phyloP scores from a whole-genome alignment of 2,329 filamentous ascomycete species.

The Cladosporium colombiae region DNA sequence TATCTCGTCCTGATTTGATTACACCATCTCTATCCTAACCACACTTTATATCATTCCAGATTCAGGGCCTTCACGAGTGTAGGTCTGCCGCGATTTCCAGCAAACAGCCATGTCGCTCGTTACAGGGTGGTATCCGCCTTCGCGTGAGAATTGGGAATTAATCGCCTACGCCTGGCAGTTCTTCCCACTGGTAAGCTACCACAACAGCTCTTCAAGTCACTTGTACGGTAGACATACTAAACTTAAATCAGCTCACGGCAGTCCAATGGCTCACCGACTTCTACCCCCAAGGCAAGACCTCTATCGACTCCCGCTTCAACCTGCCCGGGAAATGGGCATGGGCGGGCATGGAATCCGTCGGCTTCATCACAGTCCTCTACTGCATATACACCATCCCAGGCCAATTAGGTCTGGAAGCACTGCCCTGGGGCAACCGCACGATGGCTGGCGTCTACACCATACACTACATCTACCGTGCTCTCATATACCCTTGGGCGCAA shows the following conservation, averaged over 20 bases:
- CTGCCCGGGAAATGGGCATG: conserved; percentile 86
- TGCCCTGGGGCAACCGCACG: conserved; percentile 78
- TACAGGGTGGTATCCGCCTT: conserved; percentile 49
- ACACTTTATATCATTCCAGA: neutral
- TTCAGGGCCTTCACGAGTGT: neutral
- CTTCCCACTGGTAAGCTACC: conserved; percentile 50
- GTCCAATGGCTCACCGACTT: conserved; percentile 75
- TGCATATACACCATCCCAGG: conserved; percentile 69
- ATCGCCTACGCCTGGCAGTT: conserved; percentile 49
- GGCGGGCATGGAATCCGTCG: conserved; percentile 83
- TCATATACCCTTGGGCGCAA: conserved; percentile 76
- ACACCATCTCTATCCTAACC: neutral
- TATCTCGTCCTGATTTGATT: neutral
- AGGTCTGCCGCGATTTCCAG: neutral
- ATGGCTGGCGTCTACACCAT: conserved; percentile 72
- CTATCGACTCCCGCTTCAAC: conserved; percentile 71
- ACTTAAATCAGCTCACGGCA: conserved; percentile 61
- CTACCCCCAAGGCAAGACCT: conserved; percentile 94
- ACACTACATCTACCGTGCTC: conserved; percentile 88
- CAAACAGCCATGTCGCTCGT: conserved; percentile 44
- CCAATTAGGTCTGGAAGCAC: conserved; percentile 54
- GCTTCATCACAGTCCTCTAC: conserved; percentile 76
- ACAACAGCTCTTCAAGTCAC: neutral
- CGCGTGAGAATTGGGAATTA: conserved; percentile 53
- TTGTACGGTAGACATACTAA: neutral